These are phyloP conservation scores for Eucalyptus sideroxylon DNA, from an alignment of 345 rosid genomes.

Conservation along the genomic window DNA sequence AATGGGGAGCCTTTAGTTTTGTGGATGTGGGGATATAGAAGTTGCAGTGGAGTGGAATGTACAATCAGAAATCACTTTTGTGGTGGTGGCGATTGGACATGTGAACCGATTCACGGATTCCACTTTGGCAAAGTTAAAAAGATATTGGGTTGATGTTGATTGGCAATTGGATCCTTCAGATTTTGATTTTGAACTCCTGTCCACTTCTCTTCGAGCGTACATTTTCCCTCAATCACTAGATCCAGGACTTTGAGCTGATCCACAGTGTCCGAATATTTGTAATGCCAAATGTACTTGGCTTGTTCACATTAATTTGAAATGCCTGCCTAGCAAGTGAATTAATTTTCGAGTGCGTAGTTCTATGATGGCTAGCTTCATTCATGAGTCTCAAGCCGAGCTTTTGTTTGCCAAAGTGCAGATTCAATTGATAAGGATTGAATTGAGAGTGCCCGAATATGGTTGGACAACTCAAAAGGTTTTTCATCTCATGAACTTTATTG, in stretches of 20 bases:
- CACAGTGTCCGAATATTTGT: not conserved
- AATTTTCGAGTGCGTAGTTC: not conserved
- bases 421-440: constrained; percentile 77
- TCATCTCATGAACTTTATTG: constrained; percentile 95
- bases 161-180: not conserved
- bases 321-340: not conserved
- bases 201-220: not conserved
- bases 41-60: not conserved
- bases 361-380: not conserved
- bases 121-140: not conserved
- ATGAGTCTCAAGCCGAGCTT: not conserved
- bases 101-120: not conserved
- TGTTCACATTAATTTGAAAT: not conserved
- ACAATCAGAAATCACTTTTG: not conserved
- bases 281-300: not conserved
- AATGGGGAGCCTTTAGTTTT: not conserved
- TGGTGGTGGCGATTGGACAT: not conserved
- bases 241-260: not conserved
- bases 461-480: constrained; percentile 99
- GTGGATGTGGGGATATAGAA: not conserved
- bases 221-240: not conserved
- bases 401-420: constrained; percentile 30
- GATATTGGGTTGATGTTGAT: not conserved
- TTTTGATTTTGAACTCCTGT: not conserved
- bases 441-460: constrained; percentile 97